A percentile compares a stretch with the other conserved stretches of the same genome.
Conservation (phyloP, 805 yeast species). For the Wickerhamomyces strasburgensis region DNA sequence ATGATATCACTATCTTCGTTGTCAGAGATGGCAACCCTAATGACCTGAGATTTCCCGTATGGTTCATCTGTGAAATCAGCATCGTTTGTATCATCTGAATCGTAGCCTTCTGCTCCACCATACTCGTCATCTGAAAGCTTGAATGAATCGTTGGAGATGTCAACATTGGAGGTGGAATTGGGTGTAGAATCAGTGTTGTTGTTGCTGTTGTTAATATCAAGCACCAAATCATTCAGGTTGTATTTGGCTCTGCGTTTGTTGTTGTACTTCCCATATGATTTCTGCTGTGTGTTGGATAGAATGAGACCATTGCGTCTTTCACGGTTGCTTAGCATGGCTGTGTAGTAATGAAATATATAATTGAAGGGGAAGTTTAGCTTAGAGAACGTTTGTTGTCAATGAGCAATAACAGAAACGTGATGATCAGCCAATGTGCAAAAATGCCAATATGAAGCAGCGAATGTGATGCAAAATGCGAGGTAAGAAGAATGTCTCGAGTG, state of each 20-base stretch:
- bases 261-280: slow-evolving; percentile 21
- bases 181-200: slow-evolving; percentile 3
- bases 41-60: slow-evolving; percentile 16
- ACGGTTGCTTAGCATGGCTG: slow-evolving; percentile 16
- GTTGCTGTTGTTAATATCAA: slow-evolving; percentile 10
- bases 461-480: too few relatives aligned
- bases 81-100: slow-evolving; percentile 8
- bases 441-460: too few relatives aligned
- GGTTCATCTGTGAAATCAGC: slow-evolving; percentile 18
- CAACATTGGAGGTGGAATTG: slow-evolving; percentile 11
- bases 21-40: slow-evolving; percentile 23
- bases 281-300: slow-evolving; percentile 12
- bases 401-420: too few relatives aligned
- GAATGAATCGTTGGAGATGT: slow-evolving; percentile 24
- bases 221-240: slow-evolving; percentile 21
- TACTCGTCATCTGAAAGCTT: slow-evolving; percentile 8
- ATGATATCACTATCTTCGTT: slow-evolving; percentile 19
- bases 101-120: not conserved
- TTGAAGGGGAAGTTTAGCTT: too few relatives aligned
- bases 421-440: too few relatives aligned
- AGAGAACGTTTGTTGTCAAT: too few relatives aligned
- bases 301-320: slow-evolving; percentile 25
- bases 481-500: too few relatives aligned
- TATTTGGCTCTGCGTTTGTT: slow-evolving; percentile 22
- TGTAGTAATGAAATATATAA: not conserved